Conservation (phyloP, 2,329 filamentous ascomycete genomes). For the Claviceps digitariae region DNA sequence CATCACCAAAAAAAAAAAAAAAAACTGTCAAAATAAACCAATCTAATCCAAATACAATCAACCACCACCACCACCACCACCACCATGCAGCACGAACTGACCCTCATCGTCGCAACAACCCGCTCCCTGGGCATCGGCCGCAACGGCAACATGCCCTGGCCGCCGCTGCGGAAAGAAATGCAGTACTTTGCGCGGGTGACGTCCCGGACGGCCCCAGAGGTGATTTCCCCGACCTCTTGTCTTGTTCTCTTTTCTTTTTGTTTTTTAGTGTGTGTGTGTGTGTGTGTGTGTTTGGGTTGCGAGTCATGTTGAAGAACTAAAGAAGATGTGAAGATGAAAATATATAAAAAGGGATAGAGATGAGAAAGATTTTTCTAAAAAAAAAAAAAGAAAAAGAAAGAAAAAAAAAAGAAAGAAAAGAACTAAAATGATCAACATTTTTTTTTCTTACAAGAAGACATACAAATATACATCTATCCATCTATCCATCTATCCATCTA, state of each 20-base stretch:
- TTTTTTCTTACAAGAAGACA: no score
- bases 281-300: no score
- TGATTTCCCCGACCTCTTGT: no score
- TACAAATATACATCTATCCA: no score
- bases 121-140: slow-evolving; percentile 78
- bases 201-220: slow-evolving; percentile 42
- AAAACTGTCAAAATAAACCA: no score
- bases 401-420: not conserved
- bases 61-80: not conserved
- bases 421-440: no score
- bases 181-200: slow-evolving; percentile 88
- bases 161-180: slow-evolving; percentile 80
- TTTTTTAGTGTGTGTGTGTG: not conserved
- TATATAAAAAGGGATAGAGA: no score
- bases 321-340: no score
- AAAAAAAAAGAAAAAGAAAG: not conserved
- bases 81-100: slow-evolving; percentile 45
- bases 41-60: no score
- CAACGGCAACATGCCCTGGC: slow-evolving; percentile 73
- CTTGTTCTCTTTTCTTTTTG: not conserved
- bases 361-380: not conserved
- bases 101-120: slow-evolving; percentile 91
- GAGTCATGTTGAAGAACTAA: no score
- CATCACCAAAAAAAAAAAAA: no score
- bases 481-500: no score